Base-by-base conservation (phyloP, 2,329 filamentous ascomycete genomes). In the Paecilomyces formosus region DNA sequence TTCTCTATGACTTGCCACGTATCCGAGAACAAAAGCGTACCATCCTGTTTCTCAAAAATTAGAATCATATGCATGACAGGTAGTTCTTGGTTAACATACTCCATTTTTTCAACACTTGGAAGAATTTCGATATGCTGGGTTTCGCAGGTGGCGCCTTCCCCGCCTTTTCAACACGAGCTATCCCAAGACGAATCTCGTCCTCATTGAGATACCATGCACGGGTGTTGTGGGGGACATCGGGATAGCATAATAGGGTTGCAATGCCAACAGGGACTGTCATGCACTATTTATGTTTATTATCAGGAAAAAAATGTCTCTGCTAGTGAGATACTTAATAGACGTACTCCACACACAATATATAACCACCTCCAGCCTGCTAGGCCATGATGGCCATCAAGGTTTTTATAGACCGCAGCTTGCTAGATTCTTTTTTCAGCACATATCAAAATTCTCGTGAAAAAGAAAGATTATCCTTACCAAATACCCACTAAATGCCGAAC, bases 191-290 rank as follows among this genome's bases (percentile, higher is more conserved):
- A 13, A 62, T 67, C 68, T 3, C 77, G 69, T 58, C 79, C 74
- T 58, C 65, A 57, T 58, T 73, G 15, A 79, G 65, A 61, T 79
- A 80, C 60, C 74, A 78, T 3, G 76, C 74, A 15, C 72, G 70
- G 1, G 72, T 74, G 55, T 73, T 79, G 52, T 78, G 72, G 0
- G 78, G 78, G 3, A 77, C 65, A 61, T 79, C 78, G 0, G 77
- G 77, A 13, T 78, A 65, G 11, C 64, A 67, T 64, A 78, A 72
- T 58, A 75, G 78, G 0, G 78, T 79, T 0, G 74, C 71, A 0
- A 80, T 61, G 0, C 78, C 77, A 18, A 82, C 73, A 0, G 79
- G 79, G 0, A 81, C 66, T 5, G 75, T 76, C 55, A 82, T 81
- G 53, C 68, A 70, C 58, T 59, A 18, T 13, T 11, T 50, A 13